Evolutionary conservation across 805 yeast genomes (phyloP).

Genomic region (Ogataea siamensis): DNA sequence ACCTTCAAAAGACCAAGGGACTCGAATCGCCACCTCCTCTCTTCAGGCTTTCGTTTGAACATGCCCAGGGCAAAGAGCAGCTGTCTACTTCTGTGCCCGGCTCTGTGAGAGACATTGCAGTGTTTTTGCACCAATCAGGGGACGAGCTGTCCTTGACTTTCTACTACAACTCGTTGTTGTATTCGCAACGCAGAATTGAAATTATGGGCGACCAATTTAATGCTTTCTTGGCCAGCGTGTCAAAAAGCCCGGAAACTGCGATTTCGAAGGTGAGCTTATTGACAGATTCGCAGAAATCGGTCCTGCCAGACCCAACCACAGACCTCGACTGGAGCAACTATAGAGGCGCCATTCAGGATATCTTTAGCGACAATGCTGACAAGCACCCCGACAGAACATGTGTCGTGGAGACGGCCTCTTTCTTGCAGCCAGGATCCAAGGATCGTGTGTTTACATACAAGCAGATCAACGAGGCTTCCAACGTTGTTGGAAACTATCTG

Average conservation of each 20-base stretch:
- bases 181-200: slow-evolving; percentile 63
- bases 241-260: slow-evolving; percentile 36
- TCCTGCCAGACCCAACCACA: slow-evolving; percentile 82
- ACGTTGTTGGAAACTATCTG: slow-evolving; percentile 86
- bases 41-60: slow-evolving; percentile 60
- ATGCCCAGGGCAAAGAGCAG: slow-evolving; percentile 39
- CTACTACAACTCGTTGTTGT: slow-evolving; percentile 74
- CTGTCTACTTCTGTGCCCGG: slow-evolving; percentile 49
- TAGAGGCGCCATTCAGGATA: slow-evolving; percentile 96
- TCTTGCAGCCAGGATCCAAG: slow-evolving; percentile 48
- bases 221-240: slow-evolving; percentile 45
- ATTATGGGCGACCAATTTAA: slow-evolving; percentile 71
- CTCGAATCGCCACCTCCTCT: slow-evolving; percentile 60
- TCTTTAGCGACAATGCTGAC: slow-evolving; percentile 83
- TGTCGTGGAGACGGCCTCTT: slow-evolving; percentile 87
- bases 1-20: slow-evolving; percentile 47
- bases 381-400: slow-evolving; percentile 83
- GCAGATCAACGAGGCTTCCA: slow-evolving; percentile 91
- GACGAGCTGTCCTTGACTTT: slow-evolving; percentile 37
- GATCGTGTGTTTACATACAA: slow-evolving; percentile 77
- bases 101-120: slow-evolving; percentile 61
- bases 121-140: slow-evolving; percentile 41
- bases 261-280: slow-evolving; percentile 66
- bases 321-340: slow-evolving; percentile 89
- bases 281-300: slow-evolving; percentile 58